Conservation (phyloP, 345 rosid genomes). For the Populus alba region DNA sequence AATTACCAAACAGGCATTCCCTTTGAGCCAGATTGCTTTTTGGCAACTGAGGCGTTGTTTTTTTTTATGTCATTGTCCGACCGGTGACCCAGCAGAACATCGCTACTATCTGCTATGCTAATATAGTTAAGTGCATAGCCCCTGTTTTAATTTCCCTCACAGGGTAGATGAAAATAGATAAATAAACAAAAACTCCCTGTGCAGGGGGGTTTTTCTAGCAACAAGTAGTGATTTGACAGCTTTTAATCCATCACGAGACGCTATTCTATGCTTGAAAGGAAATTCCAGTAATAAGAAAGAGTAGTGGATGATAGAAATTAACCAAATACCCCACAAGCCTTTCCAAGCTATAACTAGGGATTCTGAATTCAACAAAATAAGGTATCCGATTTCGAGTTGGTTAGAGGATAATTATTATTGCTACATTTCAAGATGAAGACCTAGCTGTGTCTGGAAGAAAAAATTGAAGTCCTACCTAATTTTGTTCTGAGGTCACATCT, state of each 20-base stretch:
- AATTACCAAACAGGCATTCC: background rate
- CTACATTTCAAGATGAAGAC: background rate
- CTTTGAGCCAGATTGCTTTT: background rate
- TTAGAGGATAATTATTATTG: background rate
- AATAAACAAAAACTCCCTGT: too few species aligned
- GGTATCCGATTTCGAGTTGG: background rate
- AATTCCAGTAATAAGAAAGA: background rate
- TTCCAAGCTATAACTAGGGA: background rate
- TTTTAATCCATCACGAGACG: background rate
- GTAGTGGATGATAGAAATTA: background rate
- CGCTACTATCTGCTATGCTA: background rate
- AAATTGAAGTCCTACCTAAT: background rate
- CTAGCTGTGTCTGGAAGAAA: background rate
- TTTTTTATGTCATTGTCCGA: background rate
- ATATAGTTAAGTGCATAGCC: background rate
- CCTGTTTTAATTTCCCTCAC: background rate
- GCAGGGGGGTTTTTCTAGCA: background rate
- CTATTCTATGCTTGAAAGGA: background rate
- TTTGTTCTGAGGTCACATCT: background rate
- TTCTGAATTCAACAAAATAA: too few species aligned
- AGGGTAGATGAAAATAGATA: too few species aligned
- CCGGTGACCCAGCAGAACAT: background rate
- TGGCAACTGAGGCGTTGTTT: background rate
- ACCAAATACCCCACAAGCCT: background rate
- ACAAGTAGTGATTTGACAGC: background rate